These are phyloP conservation scores for Chondrus crispus DNA, from an alignment of 23 red algal genomes.

Conservation along the genomic window DNA sequence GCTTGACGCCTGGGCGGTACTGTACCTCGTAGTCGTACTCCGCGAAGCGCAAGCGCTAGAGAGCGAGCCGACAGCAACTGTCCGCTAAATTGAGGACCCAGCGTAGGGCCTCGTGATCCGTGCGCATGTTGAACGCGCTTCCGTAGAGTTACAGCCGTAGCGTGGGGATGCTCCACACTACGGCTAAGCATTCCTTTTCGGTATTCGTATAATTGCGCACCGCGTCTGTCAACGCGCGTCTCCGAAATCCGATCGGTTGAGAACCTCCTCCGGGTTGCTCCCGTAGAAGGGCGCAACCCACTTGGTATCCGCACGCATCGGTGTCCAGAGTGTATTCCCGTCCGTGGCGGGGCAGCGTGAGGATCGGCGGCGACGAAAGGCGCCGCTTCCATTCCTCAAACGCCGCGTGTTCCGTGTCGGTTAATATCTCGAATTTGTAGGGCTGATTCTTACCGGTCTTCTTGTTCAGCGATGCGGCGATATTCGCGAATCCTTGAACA, in stretches of 20 bases:
- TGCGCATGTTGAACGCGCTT: background rate
- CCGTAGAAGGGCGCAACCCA: background rate
- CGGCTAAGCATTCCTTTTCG: slow-evolving; percentile 4
- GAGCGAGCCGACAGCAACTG: background rate
- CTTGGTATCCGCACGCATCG: background rate
- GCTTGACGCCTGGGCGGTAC: slow-evolving; percentile 1
- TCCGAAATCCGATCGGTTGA: background rate
- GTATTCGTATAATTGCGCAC: slow-evolving; percentile 2
- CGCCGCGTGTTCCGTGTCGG: background rate
- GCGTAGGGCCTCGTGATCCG: slow-evolving; percentile 11
- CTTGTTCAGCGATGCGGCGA: background rate
- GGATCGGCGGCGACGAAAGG: background rate
- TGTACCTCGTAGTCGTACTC: slow-evolving; percentile 19
- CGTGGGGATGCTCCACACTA: slow-evolving; percentile 9
- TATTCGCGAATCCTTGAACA: background rate
- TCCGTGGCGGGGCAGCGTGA: background rate
- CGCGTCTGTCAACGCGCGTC: background rate
- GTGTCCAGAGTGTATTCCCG: background rate
- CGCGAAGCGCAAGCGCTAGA: background rate
- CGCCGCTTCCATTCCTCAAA: background rate
- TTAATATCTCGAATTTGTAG: background rate
- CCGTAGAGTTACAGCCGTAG: background rate
- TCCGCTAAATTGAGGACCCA: background rate
- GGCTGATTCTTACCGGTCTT: background rate
- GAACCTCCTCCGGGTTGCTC: background rate